These are phyloP conservation scores for Scheffersomyces lignicola DNA, from an alignment of 1,139 yeast species.

Conservation along the genomic window DNA sequence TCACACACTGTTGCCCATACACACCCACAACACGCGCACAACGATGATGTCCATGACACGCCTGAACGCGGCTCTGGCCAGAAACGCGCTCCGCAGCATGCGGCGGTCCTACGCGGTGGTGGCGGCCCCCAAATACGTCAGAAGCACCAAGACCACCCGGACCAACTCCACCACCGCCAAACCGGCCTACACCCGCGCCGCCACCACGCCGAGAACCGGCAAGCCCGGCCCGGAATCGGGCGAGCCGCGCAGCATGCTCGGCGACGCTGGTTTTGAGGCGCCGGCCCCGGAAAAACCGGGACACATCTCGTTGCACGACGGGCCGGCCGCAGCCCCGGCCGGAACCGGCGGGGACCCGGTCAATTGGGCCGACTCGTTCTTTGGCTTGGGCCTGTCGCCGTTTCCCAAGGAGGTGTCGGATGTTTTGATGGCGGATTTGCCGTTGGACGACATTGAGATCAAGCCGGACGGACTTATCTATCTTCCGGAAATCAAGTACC, in stretches of 20 bases:
- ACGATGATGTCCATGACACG: not conserved
- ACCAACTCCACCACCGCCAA: no score
- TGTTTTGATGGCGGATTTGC: constrained; percentile 59
- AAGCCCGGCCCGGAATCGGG: no score
- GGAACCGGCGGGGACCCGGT: constrained; percentile 23
- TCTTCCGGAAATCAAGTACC: constrained; percentile 90
- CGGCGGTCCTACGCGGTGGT: constrained; percentile 4
- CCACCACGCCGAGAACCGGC: no score
- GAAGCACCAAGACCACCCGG: not conserved
- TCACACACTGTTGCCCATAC: no score
- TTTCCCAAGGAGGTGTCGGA: constrained; percentile 63
- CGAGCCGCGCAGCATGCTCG: no score
- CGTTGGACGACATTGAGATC: constrained; percentile 77
- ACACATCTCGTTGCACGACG: constrained; percentile 1
- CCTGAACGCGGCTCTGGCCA: not conserved
- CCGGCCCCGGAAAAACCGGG: no score
- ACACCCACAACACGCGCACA: not conserved
- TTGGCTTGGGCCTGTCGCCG: constrained; percentile 78
- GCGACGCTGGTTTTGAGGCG: no score
- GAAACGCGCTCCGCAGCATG: constrained; percentile 1
- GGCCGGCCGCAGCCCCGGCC: not conserved
- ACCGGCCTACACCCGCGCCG: no score
- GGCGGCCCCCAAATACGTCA: not conserved
- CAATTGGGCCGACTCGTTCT: constrained; percentile 76
- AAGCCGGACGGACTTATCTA: constrained; percentile 93